Evolutionary conservation across 257 asterid species (phyloP).

Genomic region (Gentiana dahurica): DNA sequence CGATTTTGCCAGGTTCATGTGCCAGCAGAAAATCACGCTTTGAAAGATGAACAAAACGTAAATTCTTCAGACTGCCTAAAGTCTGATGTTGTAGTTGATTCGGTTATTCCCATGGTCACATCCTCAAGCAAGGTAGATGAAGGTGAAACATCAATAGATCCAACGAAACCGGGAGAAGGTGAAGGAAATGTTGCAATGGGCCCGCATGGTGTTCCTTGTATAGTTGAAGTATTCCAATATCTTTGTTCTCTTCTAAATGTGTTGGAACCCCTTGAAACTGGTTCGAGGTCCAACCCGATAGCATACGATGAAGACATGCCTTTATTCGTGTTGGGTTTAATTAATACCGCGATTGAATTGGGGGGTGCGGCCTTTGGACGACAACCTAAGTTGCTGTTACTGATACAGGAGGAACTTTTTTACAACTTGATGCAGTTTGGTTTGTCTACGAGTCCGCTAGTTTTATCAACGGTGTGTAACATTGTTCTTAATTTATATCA

Average conservation of each 20-base stretch:
- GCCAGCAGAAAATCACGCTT: slow-evolving; percentile 21
- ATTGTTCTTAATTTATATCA: slow-evolving; percentile 89
- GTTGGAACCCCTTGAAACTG: slow-evolving; percentile 61
- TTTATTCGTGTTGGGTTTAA: slow-evolving; percentile 81
- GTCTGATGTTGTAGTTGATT: slow-evolving; percentile 20
- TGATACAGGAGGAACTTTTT: slow-evolving; percentile 87
- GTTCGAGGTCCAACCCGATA: slow-evolving; percentile 66
- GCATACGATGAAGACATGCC: slow-evolving; percentile 97
- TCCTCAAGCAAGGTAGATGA: slow-evolving; percentile 14
- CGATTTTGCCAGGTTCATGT: slow-evolving; percentile 28
- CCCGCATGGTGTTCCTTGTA: slow-evolving; percentile 87
- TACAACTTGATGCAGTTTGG: slow-evolving; percentile 88
- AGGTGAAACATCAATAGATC: slow-evolving; percentile 17
- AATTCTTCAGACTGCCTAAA: slow-evolving; percentile 27
- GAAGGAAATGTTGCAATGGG: slow-evolving; percentile 48
- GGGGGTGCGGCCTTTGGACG: slow-evolving; percentile 68
- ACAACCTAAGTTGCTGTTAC: slow-evolving; percentile 64
- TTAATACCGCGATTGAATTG: slow-evolving; percentile 79
- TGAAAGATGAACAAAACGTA: slow-evolving; percentile 26
- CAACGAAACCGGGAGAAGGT: slow-evolving; percentile 22
- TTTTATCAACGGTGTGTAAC: slow-evolving; percentile 90
- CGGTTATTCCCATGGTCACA: slow-evolving; percentile 3
- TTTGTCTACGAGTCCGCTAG: slow-evolving; percentile 81
- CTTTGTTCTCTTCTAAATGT: slow-evolving; percentile 83
- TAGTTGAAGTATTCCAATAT: slow-evolving; percentile 88